Evolutionary conservation across 208 protist species (phyloP).

Genomic region (Spongospora subterranea): DNA sequence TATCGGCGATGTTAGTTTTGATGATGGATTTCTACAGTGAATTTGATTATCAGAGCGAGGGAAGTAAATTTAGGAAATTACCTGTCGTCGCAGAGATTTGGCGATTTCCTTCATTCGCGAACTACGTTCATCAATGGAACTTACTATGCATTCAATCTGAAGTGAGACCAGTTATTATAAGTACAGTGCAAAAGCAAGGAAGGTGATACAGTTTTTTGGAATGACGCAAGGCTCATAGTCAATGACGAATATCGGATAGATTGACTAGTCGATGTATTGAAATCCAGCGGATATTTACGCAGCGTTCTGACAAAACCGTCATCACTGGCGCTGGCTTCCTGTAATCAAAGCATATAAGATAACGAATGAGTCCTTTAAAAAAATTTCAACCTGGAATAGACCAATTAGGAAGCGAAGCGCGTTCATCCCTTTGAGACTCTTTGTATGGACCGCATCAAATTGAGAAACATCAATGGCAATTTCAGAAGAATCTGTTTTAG

Average conservation of each 20-base stretch:
- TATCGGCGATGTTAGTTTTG: constrained; percentile 49
- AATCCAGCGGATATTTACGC: constrained; percentile 22
- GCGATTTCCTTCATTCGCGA: constrained; percentile 47
- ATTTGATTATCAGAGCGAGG: not conserved
- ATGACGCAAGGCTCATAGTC: not conserved
- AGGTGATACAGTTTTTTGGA: constrained; percentile 14
- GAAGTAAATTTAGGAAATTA: not conserved
- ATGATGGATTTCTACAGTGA: constrained; percentile 20
- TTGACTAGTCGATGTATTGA: not conserved
- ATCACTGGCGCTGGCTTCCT: constrained; percentile 39
- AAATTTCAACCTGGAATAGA: constrained; percentile 5
- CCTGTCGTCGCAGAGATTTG: constrained; percentile 11
- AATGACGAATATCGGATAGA: constrained; percentile 2
- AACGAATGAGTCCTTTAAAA: not conserved
- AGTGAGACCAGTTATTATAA: not conserved
- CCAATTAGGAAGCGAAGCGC: constrained; percentile 11
- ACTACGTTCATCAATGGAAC: constrained; percentile 52
- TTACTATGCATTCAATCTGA: constrained; percentile 31
- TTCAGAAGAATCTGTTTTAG: too few species aligned
- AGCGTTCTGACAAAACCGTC: not conserved
- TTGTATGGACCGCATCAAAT: constrained; percentile 32
- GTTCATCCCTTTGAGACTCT: constrained; percentile 20
- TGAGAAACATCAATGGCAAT: not conserved
- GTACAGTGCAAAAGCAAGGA: not conserved
- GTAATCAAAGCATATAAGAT: not conserved